These are phyloP conservation scores for Boehmeria nivea DNA, from an alignment of 306 rosid species.

Conservation along the genomic window DNA sequence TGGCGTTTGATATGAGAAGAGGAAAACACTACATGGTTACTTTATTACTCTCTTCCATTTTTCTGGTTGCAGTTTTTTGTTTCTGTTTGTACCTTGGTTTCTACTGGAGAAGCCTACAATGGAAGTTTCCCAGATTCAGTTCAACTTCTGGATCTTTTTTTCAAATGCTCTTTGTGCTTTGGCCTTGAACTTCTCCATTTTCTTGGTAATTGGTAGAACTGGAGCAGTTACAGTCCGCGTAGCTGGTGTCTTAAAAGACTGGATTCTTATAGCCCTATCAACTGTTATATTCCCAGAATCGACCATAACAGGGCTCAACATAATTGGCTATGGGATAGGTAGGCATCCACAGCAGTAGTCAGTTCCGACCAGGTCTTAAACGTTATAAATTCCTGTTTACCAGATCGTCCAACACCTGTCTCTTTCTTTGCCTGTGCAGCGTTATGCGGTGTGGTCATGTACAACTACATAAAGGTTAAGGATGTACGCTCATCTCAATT, in stretches of 20 bases:
- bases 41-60: conserved; percentile 2
- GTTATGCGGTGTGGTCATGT: conserved; percentile 79
- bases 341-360: no score
- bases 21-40: no score
- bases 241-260: conserved; percentile 94
- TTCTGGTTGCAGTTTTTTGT: conserved; percentile 65
- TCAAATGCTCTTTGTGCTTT: conserved; percentile 88
- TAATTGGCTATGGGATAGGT: conserved; percentile 92
- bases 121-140: conserved; percentile 81
- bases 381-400: no score
- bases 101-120: conserved; percentile 79
- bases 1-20: no score
- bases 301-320: conserved; percentile 75
- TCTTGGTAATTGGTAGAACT: conserved; percentile 90
- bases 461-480: conserved; percentile 84
- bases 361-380: no score
- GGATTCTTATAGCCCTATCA: conserved; percentile 94
- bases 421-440: conserved; percentile 43
- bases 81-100: conserved; percentile 88
- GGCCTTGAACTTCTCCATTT: conserved; percentile 92
- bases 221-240: conserved; percentile 95
- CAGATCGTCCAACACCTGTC: not conserved
- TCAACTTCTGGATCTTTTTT: conserved; percentile 90
- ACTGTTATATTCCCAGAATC: conserved; percentile 93
- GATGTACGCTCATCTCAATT: conserved; percentile 84